Evolutionary conservation across 2,329 filamentous ascomycete species (phyloP).

Genomic region (Hawksworthiomyces lignivorus): DNA sequence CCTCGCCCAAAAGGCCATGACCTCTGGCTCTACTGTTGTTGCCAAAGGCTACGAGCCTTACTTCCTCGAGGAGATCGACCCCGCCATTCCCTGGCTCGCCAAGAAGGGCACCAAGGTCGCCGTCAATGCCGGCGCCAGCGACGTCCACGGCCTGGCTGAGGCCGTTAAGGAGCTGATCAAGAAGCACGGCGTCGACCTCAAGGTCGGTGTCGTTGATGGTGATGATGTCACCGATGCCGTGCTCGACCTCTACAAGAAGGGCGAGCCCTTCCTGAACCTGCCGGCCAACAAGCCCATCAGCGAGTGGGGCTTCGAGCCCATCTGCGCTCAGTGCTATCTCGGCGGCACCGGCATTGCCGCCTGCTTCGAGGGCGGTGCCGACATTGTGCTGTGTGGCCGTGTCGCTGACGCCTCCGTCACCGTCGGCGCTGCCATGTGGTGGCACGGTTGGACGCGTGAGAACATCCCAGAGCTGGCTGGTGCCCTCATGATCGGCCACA

Average conservation of each 20-base stretch:
- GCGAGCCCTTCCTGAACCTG: conserved; percentile 17
- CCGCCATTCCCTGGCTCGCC: conserved; percentile 16
- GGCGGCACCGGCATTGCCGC: conserved; percentile 31
- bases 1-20: conserved; percentile 16
- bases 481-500: conserved; percentile 41
- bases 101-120: conserved; percentile 41
- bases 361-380: conserved; percentile 25
- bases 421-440: conserved; percentile 45
- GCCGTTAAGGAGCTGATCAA: conserved; percentile 9
- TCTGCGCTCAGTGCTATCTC: conserved; percentile 30
- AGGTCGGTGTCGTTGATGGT: conserved; percentile 36
- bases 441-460: conserved; percentile 41
- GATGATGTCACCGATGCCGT: conserved; percentile 31
- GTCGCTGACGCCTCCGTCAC: conserved; percentile 35
- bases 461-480: conserved; percentile 40
- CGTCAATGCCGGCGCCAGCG: conserved; percentile 39
- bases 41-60: conserved; percentile 24
- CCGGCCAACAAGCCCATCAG: conserved; percentile 19
- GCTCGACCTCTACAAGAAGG: conserved; percentile 19
- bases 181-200: conserved; percentile 19
- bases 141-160: conserved; percentile 39
- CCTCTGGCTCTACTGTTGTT: conserved; percentile 20
- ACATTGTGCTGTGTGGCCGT: conserved; percentile 41
- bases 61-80: conserved; percentile 23
- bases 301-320: conserved; percentile 16